Evolutionary conservation across 768 basidiomycete species (phyloP).

Genomic region (Lactarius hatsudake): DNA sequence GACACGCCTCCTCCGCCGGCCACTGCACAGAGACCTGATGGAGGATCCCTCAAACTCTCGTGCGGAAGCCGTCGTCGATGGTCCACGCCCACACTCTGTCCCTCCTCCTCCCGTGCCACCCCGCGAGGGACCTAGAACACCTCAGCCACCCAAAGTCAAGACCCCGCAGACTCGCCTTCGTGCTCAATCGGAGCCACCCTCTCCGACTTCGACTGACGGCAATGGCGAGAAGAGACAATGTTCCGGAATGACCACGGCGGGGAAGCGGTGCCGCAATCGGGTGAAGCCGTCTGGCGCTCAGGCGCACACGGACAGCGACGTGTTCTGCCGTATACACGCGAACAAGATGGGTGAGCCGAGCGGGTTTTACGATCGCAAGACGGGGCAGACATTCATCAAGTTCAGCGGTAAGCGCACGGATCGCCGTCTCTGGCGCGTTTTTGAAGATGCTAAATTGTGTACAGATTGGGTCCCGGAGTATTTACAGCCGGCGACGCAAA

Average conservation of each 20-base stretch:
- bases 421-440: background rate
- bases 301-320: slow-evolving; percentile 36
- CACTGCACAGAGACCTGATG: slow-evolving; percentile 17
- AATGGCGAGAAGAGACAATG: slow-evolving; percentile 45
- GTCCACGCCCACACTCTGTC: background rate
- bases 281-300: slow-evolving; percentile 45
- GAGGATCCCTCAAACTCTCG: background rate
- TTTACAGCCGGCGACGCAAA: slow-evolving; percentile 57
- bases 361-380: slow-evolving; percentile 57
- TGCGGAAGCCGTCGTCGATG: background rate
- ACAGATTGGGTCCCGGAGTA: slow-evolving; percentile 71
- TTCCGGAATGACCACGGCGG: slow-evolving; percentile 60
- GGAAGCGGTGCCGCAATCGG: slow-evolving; percentile 50
- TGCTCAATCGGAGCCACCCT: slow-evolving; percentile 26
- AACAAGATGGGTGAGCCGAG: slow-evolving; percentile 50
- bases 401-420: slow-evolving; percentile 47
- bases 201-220: slow-evolving; percentile 28
- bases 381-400: slow-evolving; percentile 47
- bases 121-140: slow-evolving; percentile 15
- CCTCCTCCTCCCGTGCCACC: background rate
- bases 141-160: slow-evolving; percentile 14
- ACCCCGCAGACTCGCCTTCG: slow-evolving; percentile 9
- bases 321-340: slow-evolving; percentile 65
- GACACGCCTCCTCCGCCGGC: slow-evolving; percentile 2
- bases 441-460: background rate